phyloP scores from a whole-genome alignment of 257 asterid genomes.

The Gardenia jasminoides region DNA sequence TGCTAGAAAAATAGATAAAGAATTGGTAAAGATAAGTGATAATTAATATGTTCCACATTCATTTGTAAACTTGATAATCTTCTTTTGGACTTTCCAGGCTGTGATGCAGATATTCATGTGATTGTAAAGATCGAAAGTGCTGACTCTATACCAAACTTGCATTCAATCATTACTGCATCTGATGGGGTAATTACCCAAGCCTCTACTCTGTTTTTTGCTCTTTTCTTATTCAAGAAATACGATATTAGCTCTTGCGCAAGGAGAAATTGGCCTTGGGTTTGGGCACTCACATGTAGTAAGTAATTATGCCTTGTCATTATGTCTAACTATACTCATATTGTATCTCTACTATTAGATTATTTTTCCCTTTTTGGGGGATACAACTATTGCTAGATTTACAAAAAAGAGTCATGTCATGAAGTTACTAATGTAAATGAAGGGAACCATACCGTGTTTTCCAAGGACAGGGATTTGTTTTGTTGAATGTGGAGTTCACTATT shows the following conservation, averaged over 20 bases:
- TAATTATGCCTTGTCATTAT: not conserved
- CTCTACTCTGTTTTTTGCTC: not conserved
- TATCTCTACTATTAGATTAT: not conserved
- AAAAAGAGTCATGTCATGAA: not conserved
- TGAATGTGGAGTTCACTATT: not conserved
- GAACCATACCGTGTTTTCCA: not conserved
- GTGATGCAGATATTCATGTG: constrained; percentile 88
- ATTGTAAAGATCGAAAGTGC: constrained; percentile 97
- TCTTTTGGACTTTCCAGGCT: constrained; percentile 37
- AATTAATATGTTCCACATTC: not conserved
- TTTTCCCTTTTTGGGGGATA: too few relatives aligned
- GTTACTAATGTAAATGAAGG: not conserved
- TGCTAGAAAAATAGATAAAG: not conserved
- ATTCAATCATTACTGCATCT: constrained; percentile 89
- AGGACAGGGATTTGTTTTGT: not conserved
- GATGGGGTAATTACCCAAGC: constrained; percentile 71
- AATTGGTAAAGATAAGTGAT: too few relatives aligned
- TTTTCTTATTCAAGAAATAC: not conserved
- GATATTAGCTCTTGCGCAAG: not conserved
- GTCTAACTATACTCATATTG: not conserved
- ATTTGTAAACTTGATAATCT: not conserved
- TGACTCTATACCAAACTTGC: constrained; percentile 86
- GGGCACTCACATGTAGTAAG: not conserved
- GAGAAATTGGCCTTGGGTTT: not conserved
- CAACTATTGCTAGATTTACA: not conserved